Percentiles rank a stretch among this genome's conserved stretches.
phyloP scores from a whole-genome alignment of 164 flowering plant genomes.

The Malania oleifera region DNA sequence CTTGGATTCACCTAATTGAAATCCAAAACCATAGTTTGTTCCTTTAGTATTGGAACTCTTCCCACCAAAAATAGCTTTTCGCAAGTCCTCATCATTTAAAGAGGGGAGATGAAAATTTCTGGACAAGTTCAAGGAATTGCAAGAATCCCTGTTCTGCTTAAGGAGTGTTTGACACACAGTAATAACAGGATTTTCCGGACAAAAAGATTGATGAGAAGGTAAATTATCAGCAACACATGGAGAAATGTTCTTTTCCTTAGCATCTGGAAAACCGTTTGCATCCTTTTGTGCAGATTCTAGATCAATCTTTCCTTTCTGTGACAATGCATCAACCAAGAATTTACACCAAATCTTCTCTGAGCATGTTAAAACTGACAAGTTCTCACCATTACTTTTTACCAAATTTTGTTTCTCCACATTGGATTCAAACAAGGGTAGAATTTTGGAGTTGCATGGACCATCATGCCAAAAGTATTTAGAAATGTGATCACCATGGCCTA shows the following conservation, averaged over 20 bases:
- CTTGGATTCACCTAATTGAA: slow-evolving; percentile 53
- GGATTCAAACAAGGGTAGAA: slow-evolving; percentile 18
- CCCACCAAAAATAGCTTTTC: slow-evolving; percentile 53
- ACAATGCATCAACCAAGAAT: slow-evolving; percentile 42
- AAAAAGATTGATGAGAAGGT: slow-evolving; percentile 32
- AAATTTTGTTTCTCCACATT: slow-evolving; percentile 16
- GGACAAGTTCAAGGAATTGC: slow-evolving; percentile 58
- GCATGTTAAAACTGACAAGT: slow-evolving; percentile 15
- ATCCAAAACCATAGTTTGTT: slow-evolving; percentile 66
- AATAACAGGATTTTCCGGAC: slow-evolving; percentile 75
- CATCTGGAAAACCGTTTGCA: slow-evolving; percentile 11
- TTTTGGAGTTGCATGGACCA: slow-evolving; percentile 19
- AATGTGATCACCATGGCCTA: slow-evolving; percentile 72
- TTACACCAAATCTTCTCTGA: slow-evolving; percentile 53
- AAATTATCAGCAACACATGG: slow-evolving; percentile 18
- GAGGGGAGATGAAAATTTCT: slow-evolving; percentile 58
- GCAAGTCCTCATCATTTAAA: slow-evolving; percentile 61
- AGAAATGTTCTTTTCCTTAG: slow-evolving; percentile 16
- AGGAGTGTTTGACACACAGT: slow-evolving; percentile 51
- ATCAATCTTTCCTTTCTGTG: slow-evolving; percentile 26
- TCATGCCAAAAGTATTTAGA: slow-evolving; percentile 43
- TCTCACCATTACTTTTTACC: slow-evolving; percentile 18
- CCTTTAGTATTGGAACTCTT: slow-evolving; percentile 24
- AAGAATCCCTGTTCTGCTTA: slow-evolving; percentile 30
- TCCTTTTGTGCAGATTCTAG: slow-evolving; percentile 12